These are phyloP conservation scores for Nigrospora osmanthi DNA, from an alignment of 2,329 filamentous ascomycete genomes.

Conservation along the genomic window DNA sequence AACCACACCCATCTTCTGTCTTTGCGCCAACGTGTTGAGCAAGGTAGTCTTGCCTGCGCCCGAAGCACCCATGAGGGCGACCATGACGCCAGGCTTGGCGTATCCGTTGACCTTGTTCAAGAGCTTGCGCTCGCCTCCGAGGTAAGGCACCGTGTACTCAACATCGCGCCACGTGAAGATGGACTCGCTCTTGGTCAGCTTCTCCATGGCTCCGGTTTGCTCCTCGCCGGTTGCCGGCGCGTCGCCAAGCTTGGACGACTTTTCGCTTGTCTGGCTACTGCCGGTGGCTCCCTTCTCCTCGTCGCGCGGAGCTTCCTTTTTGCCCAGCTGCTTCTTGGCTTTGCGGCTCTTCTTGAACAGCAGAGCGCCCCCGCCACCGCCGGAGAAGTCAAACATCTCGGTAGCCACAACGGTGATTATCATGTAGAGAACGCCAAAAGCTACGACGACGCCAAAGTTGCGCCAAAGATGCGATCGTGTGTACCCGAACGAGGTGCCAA, in stretches of 20 bases:
- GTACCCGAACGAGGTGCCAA: slow-evolving; percentile 46
- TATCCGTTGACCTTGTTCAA: slow-evolving; percentile 52
- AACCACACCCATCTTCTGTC: slow-evolving; percentile 40
- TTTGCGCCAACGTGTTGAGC: slow-evolving; percentile 58
- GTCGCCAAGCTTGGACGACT: slow-evolving; percentile 11
- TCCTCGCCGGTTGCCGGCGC: slow-evolving; percentile 10
- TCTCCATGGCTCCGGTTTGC: slow-evolving; percentile 14
- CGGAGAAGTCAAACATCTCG: slow-evolving; percentile 58
- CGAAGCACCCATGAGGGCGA: slow-evolving; percentile 57
- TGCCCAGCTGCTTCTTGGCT: slow-evolving; percentile 43
- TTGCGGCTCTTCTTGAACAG: slow-evolving; percentile 64
- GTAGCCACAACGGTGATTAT: slow-evolving; percentile 62
- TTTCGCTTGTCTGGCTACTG: slow-evolving; percentile 14
- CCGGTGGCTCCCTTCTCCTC: slow-evolving; percentile 45
- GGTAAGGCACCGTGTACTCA: slow-evolving; percentile 25
- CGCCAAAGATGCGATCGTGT: slow-evolving; percentile 56
- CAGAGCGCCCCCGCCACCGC: slow-evolving; percentile 57
- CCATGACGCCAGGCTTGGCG: slow-evolving; percentile 57
- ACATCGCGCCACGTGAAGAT: slow-evolving; percentile 5
- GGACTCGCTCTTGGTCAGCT: not conserved
- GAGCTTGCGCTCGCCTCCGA: slow-evolving; percentile 44
- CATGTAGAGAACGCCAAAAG: slow-evolving; percentile 68
- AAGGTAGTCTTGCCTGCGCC: slow-evolving; percentile 56
- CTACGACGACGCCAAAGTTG: slow-evolving; percentile 72
- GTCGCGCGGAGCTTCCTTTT: slow-evolving; percentile 36